Conservation (phyloP, 306 rosid genomes). For the Medicago arabica region DNA sequence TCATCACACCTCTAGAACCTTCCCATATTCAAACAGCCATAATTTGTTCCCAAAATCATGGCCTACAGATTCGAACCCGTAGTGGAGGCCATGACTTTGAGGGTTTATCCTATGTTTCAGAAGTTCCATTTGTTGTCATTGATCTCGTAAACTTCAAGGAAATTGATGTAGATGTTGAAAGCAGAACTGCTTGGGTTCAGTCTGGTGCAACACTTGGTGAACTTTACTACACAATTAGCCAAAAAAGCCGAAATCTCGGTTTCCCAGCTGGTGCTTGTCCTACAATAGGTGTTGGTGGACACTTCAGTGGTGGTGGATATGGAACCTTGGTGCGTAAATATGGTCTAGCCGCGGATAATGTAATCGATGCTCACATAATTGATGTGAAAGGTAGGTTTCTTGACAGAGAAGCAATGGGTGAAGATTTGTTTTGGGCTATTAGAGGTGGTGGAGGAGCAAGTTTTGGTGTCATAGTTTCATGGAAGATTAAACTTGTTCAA, state of each 20-base stretch:
- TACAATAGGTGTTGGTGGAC: conserved; percentile 48
- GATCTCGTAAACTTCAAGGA: conserved; percentile 6
- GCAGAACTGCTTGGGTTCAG: conserved; percentile 46
- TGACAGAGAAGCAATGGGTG: conserved; percentile 46
- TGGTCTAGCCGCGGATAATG: conserved; percentile 45
- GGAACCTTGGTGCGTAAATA: conserved; percentile 44
- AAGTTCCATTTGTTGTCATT: conserved; percentile 37
- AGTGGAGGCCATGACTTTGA: conserved; percentile 51
- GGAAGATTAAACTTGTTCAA: conserved; percentile 36
- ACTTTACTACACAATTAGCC: conserved; percentile 39
- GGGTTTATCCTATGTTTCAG: conserved; percentile 44
- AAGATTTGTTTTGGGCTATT: conserved; percentile 50
- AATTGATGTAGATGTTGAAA: not conserved
- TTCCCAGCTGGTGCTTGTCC: conserved; percentile 47
- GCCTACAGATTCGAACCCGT: not conserved
- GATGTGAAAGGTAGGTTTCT: conserved; percentile 41
- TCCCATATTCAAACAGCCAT: conserved; percentile 44
- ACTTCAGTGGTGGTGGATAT: conserved; percentile 45
- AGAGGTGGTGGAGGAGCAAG: conserved; percentile 51
- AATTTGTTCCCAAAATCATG: conserved; percentile 27
- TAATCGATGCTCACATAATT: conserved; percentile 36
- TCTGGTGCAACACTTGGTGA: conserved; percentile 50
- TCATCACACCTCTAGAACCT: conserved; percentile 35
- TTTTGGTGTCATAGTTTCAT: conserved; percentile 43
- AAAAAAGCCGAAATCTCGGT: conserved; percentile 28